These are phyloP conservation scores for Astrocystis sublimbata DNA, from an alignment of 495 filamentous ascomycete species.

Conservation along the genomic window DNA sequence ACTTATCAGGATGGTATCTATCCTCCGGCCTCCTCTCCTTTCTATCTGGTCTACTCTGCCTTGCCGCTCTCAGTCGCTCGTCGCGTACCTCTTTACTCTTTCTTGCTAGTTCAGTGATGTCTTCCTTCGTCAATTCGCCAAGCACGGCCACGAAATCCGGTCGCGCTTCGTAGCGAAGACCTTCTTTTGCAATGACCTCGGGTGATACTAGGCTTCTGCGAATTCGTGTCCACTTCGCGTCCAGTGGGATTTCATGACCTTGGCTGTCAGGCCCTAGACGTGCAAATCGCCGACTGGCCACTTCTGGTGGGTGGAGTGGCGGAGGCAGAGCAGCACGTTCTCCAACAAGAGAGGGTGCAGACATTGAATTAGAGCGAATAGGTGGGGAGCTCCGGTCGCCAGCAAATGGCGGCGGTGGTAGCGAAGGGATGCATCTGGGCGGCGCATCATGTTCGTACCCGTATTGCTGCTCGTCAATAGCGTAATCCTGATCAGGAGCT, in stretches of 20 bases:
- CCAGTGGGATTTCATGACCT: slow-evolving; percentile 62
- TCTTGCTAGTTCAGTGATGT: slow-evolving; percentile 61
- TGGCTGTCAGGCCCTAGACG: slow-evolving; percentile 51
- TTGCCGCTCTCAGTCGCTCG: slow-evolving; percentile 24
- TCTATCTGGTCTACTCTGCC: slow-evolving; percentile 6
- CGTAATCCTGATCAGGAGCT: neutral
- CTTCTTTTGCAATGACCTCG: slow-evolving; percentile 62
- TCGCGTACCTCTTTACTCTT: slow-evolving; percentile 58
- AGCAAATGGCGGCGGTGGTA: slow-evolving; percentile 18
- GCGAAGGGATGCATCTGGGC: slow-evolving; percentile 35
- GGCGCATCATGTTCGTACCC: slow-evolving; percentile 17
- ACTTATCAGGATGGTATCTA: slow-evolving; percentile 30
- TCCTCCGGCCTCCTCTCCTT: slow-evolving; percentile 23
- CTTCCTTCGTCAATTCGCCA: slow-evolving; percentile 58
- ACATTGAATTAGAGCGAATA: slow-evolving; percentile 10
- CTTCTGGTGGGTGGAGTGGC: slow-evolving; percentile 1
- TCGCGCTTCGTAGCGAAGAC: slow-evolving; percentile 68
- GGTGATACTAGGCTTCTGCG: slow-evolving; percentile 64
- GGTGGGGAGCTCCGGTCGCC: slow-evolving; percentile 5
- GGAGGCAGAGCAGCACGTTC: slow-evolving; percentile 20
- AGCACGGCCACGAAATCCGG: slow-evolving; percentile 68
- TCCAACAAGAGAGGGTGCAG: slow-evolving; percentile 18
- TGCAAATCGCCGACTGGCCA: slow-evolving; percentile 18
- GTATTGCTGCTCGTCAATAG: slow-evolving; percentile 7
- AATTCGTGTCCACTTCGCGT: slow-evolving; percentile 73